phyloP scores from a whole-genome alignment of 805 yeast species.

The Metschnikowia reukaufii region DNA sequence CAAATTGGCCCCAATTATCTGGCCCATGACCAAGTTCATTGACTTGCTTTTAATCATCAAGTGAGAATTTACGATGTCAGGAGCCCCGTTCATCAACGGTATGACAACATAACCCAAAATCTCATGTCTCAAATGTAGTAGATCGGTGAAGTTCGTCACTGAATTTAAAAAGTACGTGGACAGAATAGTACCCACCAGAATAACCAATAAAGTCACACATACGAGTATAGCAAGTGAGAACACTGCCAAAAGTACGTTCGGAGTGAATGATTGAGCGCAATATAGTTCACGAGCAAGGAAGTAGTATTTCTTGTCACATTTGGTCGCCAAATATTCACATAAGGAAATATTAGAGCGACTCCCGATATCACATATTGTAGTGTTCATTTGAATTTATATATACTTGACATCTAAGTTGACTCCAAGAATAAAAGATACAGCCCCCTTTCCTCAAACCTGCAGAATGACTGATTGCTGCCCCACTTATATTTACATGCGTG shows the following conservation, averaged over 20 bases:
- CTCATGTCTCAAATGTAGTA: conserved; percentile 27
- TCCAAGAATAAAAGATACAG: neutral
- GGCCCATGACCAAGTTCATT: conserved; percentile 38
- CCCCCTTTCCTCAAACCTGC: conserved; percentile 8
- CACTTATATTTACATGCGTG: neutral
- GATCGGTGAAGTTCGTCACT: conserved; percentile 27
- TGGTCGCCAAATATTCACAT: conserved; percentile 21
- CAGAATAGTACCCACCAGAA: conserved; percentile 33
- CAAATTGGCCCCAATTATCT: conserved; percentile 35
- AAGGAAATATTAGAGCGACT: conserved; percentile 1
- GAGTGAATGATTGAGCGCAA: conserved; percentile 25
- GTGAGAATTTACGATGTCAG: conserved; percentile 39
- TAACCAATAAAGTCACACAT: conserved; percentile 15
- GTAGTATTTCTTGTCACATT: conserved; percentile 28
- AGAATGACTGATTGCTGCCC: conserved; percentile 3
- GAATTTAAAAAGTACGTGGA: conserved; percentile 35
- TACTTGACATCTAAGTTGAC: neutral
- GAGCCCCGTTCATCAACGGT: conserved; percentile 38
- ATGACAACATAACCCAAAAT: conserved; percentile 34
- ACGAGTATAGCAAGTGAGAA: conserved; percentile 1
- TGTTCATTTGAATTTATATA: conserved; percentile 6
- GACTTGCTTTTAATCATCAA: conserved; percentile 29
- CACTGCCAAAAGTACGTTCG: conserved; percentile 6
- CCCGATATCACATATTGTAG: conserved; percentile 8
- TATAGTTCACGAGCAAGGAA: conserved; percentile 29